These are phyloP conservation scores for Pontederia paniculata DNA, from an alignment of 176 grass and related monocot species.

Conservation along the genomic window DNA sequence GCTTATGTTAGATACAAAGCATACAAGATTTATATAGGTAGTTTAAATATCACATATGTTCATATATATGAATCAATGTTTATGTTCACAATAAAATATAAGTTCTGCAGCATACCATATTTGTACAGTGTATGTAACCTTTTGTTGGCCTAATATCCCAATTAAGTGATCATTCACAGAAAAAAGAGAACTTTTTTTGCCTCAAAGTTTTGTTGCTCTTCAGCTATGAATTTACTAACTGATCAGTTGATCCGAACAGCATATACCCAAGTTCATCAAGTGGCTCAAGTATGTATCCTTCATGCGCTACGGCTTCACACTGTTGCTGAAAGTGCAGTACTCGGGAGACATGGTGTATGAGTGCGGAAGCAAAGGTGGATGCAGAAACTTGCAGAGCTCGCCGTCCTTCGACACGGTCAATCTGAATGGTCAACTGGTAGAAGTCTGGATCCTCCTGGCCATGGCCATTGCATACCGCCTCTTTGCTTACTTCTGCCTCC, in stretches of 20 bases:
- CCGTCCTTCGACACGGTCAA: constrained; percentile 73
- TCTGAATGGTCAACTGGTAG: constrained; percentile 48
- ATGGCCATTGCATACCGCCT: constrained; percentile 72
- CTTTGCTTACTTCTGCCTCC: constrained; percentile 66
- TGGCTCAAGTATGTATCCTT: constrained; percentile 86
- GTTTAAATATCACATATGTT: no score
- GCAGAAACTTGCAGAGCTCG: constrained; percentile 58
- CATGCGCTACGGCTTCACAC: constrained; percentile 85
- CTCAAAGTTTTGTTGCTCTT: no score
- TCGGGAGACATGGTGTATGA: constrained; percentile 55
- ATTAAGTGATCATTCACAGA: no score
- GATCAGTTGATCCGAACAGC: constrained; percentile 24
- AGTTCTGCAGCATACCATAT: no score
- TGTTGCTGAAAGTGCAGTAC: constrained; percentile 85
- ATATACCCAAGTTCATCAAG: constrained; percentile 61
- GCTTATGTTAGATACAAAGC: no score
- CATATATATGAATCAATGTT: no score
- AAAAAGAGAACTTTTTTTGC: no score
- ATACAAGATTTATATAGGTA: no score
- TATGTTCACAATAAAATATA: no score
- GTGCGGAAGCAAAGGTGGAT: constrained; percentile 38
- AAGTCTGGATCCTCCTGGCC: constrained; percentile 58
- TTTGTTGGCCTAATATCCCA: no score
- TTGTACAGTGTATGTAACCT: no score
- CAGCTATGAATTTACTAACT: not conserved